Percentiles rank a stretch among this genome's conserved stretches.
phyloP scores from a whole-genome alignment of 768 basidiomycete genomes.

The Boletus reticulatus region DNA sequence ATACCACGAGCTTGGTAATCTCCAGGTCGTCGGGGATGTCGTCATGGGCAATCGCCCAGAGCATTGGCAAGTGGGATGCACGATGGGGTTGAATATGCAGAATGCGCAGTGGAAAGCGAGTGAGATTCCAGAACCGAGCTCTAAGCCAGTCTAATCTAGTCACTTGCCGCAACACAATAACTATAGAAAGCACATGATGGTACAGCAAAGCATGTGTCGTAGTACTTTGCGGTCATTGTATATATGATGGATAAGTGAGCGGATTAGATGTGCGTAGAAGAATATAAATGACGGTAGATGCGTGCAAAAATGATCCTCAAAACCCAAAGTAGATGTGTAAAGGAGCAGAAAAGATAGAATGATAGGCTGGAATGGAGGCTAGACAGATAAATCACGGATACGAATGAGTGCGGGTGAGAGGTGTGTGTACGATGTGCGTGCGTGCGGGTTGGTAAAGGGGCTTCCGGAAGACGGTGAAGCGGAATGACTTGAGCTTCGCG shows the following conservation, averaged over 20 bases:
- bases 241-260: slow-evolving; percentile 36
- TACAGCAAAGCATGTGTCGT: slow-evolving; percentile 30
- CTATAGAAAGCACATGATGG: slow-evolving; percentile 33
- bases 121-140: no score
- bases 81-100: slow-evolving; percentile 40
- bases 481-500: slow-evolving; percentile 36
- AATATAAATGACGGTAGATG: slow-evolving; percentile 25
- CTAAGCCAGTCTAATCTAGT: slow-evolving; percentile 28
- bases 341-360: slow-evolving; percentile 2
- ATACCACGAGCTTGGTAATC: slow-evolving; percentile 49
- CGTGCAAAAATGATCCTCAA: slow-evolving; percentile 8
- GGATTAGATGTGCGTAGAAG: slow-evolving; percentile 31
- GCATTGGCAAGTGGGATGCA: slow-evolving; percentile 39
- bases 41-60: slow-evolving; percentile 47
- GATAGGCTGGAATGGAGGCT: slow-evolving; percentile 1
- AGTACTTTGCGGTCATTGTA: slow-evolving; percentile 27
- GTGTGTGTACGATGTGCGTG: slow-evolving; percentile 58
- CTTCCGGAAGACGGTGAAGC: slow-evolving; percentile 33
- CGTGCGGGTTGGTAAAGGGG: slow-evolving; percentile 56
- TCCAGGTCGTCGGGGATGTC: slow-evolving; percentile 8
- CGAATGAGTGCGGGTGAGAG: slow-evolving; percentile 48
- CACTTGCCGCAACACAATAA: slow-evolving; percentile 29
- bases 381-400: slow-evolving; percentile 39
- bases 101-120: slow-evolving; percentile 26
- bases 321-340: slow-evolving; percentile 12